A percentile compares a stretch with the other conserved stretches of the same genome.
Evolutionary conservation across 108 stramenopile species (phyloP).

Genomic region (Nitzschia sp.): DNA sequence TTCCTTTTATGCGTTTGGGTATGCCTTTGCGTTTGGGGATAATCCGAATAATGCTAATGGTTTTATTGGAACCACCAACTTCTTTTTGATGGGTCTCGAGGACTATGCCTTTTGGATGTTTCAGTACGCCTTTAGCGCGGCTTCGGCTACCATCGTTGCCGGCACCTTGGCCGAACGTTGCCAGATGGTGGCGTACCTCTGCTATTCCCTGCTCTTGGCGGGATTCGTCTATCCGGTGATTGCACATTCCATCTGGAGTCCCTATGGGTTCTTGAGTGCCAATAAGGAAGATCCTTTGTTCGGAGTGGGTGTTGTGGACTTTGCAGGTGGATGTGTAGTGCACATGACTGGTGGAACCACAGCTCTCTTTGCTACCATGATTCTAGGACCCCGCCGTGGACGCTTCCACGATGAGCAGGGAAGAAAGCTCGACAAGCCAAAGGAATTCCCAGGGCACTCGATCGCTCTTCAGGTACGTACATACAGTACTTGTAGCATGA

Average conservation of each 20-base stretch:
- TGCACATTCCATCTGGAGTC: constrained; percentile 82
- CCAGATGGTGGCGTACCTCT: constrained; percentile 79
- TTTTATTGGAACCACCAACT: constrained; percentile 82
- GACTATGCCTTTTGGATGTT: constrained; percentile 63
- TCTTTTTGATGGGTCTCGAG: constrained; percentile 79
- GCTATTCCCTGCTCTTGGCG: constrained; percentile 67
- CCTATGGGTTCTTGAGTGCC: constrained; percentile 64
- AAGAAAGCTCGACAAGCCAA: constrained; percentile 60
- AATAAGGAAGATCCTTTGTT: constrained; percentile 50
- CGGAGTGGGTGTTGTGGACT: constrained; percentile 87
- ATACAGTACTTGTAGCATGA: neutral
- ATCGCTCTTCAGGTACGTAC: constrained; percentile 72
- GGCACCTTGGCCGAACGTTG: constrained; percentile 78
- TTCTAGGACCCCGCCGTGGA: constrained; percentile 84
- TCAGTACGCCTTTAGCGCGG: constrained; percentile 76
- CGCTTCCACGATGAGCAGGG: constrained; percentile 81
- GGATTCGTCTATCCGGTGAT: constrained; percentile 91
- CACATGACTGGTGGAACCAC: constrained; percentile 90
- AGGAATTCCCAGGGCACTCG: constrained; percentile 72
- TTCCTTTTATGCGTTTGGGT: constrained; percentile 80
- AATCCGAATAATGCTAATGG: constrained; percentile 32
- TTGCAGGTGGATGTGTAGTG: constrained; percentile 92
- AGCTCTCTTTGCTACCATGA: constrained; percentile 81
- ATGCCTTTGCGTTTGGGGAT: constrained; percentile 79
- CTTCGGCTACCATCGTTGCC: constrained; percentile 70